Evolutionary conservation across 306 rosid genomes (phyloP), one percentile per base, ranked within the genome.

Genomic region (Astragalus glycyphyllos): DNA sequence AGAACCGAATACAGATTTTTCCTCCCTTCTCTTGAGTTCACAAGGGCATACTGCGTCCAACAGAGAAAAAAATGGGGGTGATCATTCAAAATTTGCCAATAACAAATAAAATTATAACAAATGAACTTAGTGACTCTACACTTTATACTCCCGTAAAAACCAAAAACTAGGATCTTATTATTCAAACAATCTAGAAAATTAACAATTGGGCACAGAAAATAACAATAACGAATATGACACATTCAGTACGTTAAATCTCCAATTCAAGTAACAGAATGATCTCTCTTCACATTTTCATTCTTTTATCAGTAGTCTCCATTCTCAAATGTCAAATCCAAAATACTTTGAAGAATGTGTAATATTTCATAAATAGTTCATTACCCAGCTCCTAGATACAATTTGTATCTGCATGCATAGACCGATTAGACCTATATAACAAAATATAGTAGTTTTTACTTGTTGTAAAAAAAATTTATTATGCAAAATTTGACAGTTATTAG

Each of bases 11-110:
- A 92, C 69, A 89, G 90, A 82, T 88, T 87, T 80, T 86, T 78
- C 75, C 94, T 86, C 75, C 89, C 96, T 53, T 92, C 98, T 81
- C 89, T 83, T 37, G 96, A 86, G 69, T 79, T 92, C 49, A 93
- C 88, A 41, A 84, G 85, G 48, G 98, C 81, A 86, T 89, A 92
- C 98, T 92, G 96, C 85, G 80, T 54, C 48, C 17, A 56, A 37
- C 68, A 75, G 16, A 11, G 57, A 62, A 49, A 64, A 51, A 57
- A 23, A 15, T 2, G n/a, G 41, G 51, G 8, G 15, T 16, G 44
- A 42, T 58, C 70, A 35, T 31, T 29, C 8, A 56, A 47, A 7
- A 13, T 29, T 26, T 26, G 54, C 23, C 44, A 46, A 45, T 67
- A 45, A 4, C 48, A 10, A 42, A 11, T 11, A 48, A 50, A 10